Percentiles rank a stretch among this genome's conserved stretches.
Evolutionary conservation across 1,284 basidiomycete genomes (phyloP).

Genomic region (Cryptococcus jaspeensis): DNA sequence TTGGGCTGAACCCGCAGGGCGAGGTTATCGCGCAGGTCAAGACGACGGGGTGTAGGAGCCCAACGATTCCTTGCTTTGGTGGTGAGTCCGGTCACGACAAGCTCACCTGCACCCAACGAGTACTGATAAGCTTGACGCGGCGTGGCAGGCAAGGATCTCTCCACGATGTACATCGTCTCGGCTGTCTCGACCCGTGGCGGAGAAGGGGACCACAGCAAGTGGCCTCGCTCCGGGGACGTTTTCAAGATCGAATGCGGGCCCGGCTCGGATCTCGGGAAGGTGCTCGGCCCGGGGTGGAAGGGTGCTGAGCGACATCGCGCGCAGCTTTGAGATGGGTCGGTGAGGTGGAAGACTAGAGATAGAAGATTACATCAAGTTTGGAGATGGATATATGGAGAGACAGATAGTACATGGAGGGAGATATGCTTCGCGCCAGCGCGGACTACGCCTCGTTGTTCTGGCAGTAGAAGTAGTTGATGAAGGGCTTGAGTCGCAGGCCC

Average conservation of each 20-base stretch:
- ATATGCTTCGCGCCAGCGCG: not conserved
- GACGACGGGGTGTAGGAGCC: slow-evolving; percentile 27
- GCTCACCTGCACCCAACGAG: not conserved
- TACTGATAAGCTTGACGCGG: not conserved
- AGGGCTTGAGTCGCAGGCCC: slow-evolving; percentile 66
- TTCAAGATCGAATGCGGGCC: slow-evolving; percentile 35
- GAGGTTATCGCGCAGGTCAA: slow-evolving; percentile 32
- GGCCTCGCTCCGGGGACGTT: slow-evolving; percentile 36
- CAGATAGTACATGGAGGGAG: not conserved
- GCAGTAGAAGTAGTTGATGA: slow-evolving; percentile 75
- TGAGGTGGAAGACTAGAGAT: not conserved
- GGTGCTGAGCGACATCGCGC: slow-evolving; percentile 30
- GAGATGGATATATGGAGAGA: not conserved
- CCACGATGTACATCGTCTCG: slow-evolving; percentile 41
- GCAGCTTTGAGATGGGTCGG: not conserved
- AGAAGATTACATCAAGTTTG: not conserved
- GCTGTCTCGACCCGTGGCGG: slow-evolving; percentile 34
- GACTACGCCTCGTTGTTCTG: slow-evolving; percentile 50
- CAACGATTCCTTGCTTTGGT: slow-evolving; percentile 48
- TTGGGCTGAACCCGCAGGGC: slow-evolving; percentile 43
- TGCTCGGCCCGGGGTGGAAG: slow-evolving; percentile 35
- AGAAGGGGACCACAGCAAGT: slow-evolving; percentile 27
- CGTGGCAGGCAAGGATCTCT: slow-evolving; percentile 23
- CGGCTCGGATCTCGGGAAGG: slow-evolving; percentile 24
- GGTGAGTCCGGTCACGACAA: slow-evolving; percentile 17